Conservation (phyloP, 208 protist species). For the Crithidia acanthocephali region DNA sequence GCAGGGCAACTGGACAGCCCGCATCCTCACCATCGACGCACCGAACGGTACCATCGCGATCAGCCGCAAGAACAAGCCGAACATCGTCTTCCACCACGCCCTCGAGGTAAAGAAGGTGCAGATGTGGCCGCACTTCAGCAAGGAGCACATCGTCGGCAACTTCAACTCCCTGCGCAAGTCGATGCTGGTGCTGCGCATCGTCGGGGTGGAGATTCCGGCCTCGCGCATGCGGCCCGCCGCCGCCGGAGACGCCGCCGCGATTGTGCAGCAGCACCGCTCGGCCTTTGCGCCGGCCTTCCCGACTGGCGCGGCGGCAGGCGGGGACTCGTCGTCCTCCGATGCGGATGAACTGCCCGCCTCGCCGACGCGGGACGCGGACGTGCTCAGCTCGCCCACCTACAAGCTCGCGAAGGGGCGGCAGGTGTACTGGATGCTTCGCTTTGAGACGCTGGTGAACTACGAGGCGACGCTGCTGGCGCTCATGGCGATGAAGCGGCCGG, state of each 20-base stretch:
- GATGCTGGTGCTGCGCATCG: constrained; percentile 10
- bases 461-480: constrained; percentile 11
- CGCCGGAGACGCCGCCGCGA: not conserved
- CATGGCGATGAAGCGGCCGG: constrained; percentile 9
- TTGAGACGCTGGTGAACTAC: constrained; percentile 5
- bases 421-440: constrained; percentile 15
- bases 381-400: not conserved
- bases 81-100: not conserved
- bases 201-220: not conserved
- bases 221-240: not conserved
- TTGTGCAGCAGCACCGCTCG: constrained; percentile 12
- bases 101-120: constrained; percentile 2
- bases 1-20: constrained; percentile 9
- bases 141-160: constrained; percentile 5
- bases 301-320: not conserved
- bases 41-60: constrained; percentile 8
- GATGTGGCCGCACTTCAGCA: constrained; percentile 19
- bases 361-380: constrained; percentile 2
- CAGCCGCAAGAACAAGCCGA: constrained; percentile 12
- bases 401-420: not conserved
- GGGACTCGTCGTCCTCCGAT: constrained; percentile 2
- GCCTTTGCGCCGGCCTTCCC: not conserved
- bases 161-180: constrained; percentile 12
- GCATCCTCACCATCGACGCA: constrained; percentile 9
- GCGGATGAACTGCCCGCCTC: constrained; percentile 14